phyloP scores from a whole-genome alignment of 176 grass and related monocot genomes.

The Eragrostis curvula region DNA sequence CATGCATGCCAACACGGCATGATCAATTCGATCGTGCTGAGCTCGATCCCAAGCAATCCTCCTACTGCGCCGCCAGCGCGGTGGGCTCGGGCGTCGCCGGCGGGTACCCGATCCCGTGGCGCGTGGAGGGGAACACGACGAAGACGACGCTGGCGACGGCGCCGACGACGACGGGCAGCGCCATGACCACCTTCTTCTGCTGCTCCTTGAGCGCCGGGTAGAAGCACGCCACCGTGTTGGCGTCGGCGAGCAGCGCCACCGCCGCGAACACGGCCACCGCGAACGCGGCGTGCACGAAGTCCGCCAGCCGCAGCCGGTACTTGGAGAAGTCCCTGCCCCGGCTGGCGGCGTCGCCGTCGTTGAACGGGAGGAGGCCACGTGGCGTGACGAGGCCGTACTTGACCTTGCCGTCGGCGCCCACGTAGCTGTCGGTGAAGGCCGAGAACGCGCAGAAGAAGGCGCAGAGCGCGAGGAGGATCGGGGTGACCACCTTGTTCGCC shows the following conservation, averaged over 20 bases:
- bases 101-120: conserved; percentile 73
- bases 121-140: conserved; percentile 60
- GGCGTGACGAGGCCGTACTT: conserved; percentile 64
- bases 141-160: conserved; percentile 57
- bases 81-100: conserved; percentile 12
- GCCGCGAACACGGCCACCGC: conserved; percentile 61
- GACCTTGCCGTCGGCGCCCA: conserved; percentile 60
- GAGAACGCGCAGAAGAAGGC: conserved; percentile 66
- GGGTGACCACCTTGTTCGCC: conserved; percentile 51
- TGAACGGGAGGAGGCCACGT: conserved; percentile 56
- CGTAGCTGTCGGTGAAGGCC: conserved; percentile 76
- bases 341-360: conserved; percentile 2
- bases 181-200: conserved; percentile 61
- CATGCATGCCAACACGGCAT: neutral
- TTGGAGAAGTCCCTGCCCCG: conserved; percentile 36
- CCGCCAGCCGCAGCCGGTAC: conserved; percentile 53
- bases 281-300: conserved; percentile 73
- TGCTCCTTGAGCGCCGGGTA: conserved; percentile 50
- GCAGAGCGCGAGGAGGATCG: conserved; percentile 43
- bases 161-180: conserved; percentile 66
- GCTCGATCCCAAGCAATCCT: neutral
- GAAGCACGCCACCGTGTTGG: conserved; percentile 72
- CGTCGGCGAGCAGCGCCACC: conserved; percentile 58
- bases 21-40: neutral
- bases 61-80: conserved; percentile 45